Base-by-base conservation (phyloP, 2,329 filamentous ascomycete genomes). In the Monosporascus sp. region DNA sequence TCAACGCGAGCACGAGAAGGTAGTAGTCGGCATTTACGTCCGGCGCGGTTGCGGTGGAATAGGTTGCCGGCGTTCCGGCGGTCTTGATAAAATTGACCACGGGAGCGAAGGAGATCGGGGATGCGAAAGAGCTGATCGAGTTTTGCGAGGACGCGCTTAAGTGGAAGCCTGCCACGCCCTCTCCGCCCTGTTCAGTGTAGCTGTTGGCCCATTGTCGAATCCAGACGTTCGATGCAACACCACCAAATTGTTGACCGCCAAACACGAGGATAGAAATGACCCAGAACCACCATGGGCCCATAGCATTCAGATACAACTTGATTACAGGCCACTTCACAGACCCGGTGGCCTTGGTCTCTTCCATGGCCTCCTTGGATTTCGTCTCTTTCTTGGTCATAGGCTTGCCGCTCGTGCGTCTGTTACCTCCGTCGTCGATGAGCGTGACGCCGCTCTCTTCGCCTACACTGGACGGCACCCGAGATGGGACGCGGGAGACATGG, bases 201-300 rank as follows among this genome's bases (percentile, higher is more conserved):
- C 94, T 87, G 67, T 97, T 96, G 17, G 93, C 88, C 94, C 94
- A 99, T 68, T 93, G 79, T 61, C 90, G 83, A 63, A 99, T 96
- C 94, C 94, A 99, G 49, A 97, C 73, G 63, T 94, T 97, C 37
- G 91, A 95, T 1, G 88, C 90, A 2, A 97, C 87, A 24, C 88
- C 88, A 4, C 88, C 88, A 36, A 96, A 69, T 68, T 99, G 94
- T 67, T 97, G 92, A 45, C 87, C 74, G 27, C 80, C 79, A 65
- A 99, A 97, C 38, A 92, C 85, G 5, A 85, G 60, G 15, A 85
- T 72, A 20, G 92, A 88, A 37, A 89, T 74, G 47, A 87, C 70
- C 94, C 94, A 99, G 74, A 96, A 99, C 79, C 90, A 92, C 90
- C 91, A 96, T 5, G 86, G 80, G n/a, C 94, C 94, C 94, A 99